A percentile compares a stretch with the other conserved stretches of the same genome.
These are phyloP conservation scores for Solanum paucissectum DNA, from an alignment of 257 asterid species.

Conservation along the genomic window DNA sequence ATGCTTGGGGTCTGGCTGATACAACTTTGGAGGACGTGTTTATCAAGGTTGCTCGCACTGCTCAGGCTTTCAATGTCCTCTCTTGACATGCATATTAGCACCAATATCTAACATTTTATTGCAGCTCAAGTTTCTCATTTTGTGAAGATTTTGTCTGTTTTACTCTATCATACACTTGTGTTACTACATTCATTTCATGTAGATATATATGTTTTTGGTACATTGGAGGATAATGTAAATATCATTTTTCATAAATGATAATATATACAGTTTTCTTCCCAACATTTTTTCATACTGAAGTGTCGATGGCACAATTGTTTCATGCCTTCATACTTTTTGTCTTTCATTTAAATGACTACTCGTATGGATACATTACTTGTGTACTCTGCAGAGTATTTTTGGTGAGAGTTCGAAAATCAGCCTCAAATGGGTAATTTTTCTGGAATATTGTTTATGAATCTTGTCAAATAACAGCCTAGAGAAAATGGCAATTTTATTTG, in stretches of 20 bases:
- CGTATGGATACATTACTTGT: neutral
- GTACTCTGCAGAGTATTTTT: neutral
- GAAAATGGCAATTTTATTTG: neutral
- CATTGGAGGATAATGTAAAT: neutral
- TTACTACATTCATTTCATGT: neutral
- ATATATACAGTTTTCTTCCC: neutral
- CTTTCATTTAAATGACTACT: neutral
- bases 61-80: slow-evolving; percentile 51
- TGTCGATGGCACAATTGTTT: neutral
- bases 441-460: neutral
- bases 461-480: neutral
- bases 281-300: neutral
- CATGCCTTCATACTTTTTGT: neutral
- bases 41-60: slow-evolving; percentile 82
- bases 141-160: neutral
- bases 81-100: slow-evolving; percentile 21
- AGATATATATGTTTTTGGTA: neutral
- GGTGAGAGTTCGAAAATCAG: neutral
- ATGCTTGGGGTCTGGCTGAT: slow-evolving; percentile 95
- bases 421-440: neutral
- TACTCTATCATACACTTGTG: neutral
- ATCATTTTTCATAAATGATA: neutral
- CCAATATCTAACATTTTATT: neutral
- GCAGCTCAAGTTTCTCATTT: neutral
- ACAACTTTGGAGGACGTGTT: slow-evolving; percentile 92